Base-by-base conservation (phyloP, 192 early-diverging fungal species). In the Backusella tuberculispora region DNA sequence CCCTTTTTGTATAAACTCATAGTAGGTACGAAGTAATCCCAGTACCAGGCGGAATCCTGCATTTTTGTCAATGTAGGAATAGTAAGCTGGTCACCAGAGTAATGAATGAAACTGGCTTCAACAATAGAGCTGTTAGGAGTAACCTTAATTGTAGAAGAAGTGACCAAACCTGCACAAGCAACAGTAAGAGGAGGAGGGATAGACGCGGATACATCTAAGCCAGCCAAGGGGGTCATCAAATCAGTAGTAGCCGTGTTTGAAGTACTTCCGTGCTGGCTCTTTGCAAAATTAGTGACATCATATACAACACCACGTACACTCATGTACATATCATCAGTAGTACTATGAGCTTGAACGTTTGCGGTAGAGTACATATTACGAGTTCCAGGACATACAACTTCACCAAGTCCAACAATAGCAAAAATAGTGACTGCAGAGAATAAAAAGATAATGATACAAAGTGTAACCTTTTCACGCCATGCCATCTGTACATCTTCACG, bases 401-500 rank as follows among this genome's bases (percentile, higher is more conserved):
- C 83, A n/a, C 95, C 94, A 21, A 98, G 88, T 9, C 91, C 93
- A 48, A 96, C 85, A 78, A 98, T 95, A 74, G 94, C 92, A 83
- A 98, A 98, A 26, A 97, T 86, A 48, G 95, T 87, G 14, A 91
- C 66, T 7, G 79, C 86, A 64, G 94, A 96, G 75, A 95, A 82
- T 43, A 95, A 78, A 66, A 91, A 86, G 70, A 99, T 97, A 71
- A 98, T 79, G 48, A 96, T 80, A 80, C 95, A 96, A 26, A 99
- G 85, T 3, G 92, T 85, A 1, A 93, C 88, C 82, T 98, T 98
- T 81, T 98, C 97, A 47, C 97, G 89, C 95, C 95, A 98, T 12
- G 97, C 97, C 95, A 97, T 96, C 63, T 90, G 94, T 45, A 98
- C 89, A 82, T 98, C 95, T 74, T 93, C 90, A 46, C 95, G 91